Conservation (phyloP, 2,329 filamentous ascomycete genomes). For the Aspergillus quadricinctus region DNA sequence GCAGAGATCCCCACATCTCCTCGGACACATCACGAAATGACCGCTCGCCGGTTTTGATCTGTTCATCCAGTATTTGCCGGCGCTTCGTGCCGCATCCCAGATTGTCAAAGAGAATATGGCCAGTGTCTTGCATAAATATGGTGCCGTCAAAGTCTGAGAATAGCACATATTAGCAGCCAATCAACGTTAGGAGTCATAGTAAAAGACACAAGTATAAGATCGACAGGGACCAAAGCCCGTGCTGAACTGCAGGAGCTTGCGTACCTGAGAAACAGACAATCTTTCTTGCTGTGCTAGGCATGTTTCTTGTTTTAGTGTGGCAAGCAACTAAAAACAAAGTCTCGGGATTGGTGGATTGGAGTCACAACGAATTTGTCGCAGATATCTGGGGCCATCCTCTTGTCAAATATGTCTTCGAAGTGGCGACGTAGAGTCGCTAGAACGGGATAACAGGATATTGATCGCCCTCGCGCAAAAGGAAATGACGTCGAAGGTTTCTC, state of each 20-base stretch:
- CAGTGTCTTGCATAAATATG: conserved; percentile 68
- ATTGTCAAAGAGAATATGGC: conserved; percentile 64
- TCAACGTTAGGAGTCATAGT: neutral
- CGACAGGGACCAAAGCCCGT: neutral
- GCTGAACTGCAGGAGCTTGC: neutral
- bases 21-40: conserved; percentile 67
- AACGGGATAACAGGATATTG: neutral
- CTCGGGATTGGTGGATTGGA: neutral
- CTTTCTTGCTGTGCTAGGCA: conserved; percentile 32
- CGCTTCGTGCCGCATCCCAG: conserved; percentile 58
- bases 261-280: conserved; percentile 46
- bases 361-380: neutral
- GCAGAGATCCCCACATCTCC: conserved; percentile 66
- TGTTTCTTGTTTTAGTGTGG: conserved; percentile 1
- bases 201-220: conserved; percentile 5
- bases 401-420: neutral
- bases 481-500: neutral
- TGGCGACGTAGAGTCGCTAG: neutral
- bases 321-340: neutral
- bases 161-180: neutral
- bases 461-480: neutral
- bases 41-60: conserved; percentile 62
- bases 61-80: conserved; percentile 55
- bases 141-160: conserved; percentile 65
- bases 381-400: neutral